Evolutionary conservation across 1,139 yeast species (phyloP).

Genomic region (Magnusiomyces fungicola): DNA sequence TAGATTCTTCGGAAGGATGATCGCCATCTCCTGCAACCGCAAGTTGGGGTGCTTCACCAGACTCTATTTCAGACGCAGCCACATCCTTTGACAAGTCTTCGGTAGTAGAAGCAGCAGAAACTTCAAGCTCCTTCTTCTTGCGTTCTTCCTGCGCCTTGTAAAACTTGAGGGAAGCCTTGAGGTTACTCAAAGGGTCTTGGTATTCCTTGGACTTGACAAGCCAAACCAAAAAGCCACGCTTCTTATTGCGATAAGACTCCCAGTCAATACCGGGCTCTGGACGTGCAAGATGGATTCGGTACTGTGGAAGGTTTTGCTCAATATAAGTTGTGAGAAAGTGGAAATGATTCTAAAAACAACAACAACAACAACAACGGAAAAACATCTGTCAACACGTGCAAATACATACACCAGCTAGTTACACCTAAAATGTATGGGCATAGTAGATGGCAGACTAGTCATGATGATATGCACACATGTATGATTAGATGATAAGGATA

Average conservation of each 20-base stretch:
- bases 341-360: slow-evolving; percentile 16
- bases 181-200: not conserved
- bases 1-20: not conserved
- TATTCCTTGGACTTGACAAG: slow-evolving; percentile 14
- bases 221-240: slow-evolving; percentile 23
- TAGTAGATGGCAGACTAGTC: too few species aligned
- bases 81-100: not conserved
- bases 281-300: slow-evolving; percentile 20
- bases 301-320: slow-evolving; percentile 15
- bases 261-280: slow-evolving; percentile 25
- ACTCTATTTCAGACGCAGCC: not conserved
- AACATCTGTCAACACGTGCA: not conserved
- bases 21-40: not conserved
- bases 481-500: too few species aligned
- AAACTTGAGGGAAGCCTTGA: not conserved
- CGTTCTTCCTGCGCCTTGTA: slow-evolving; percentile 3
- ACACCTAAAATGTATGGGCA: too few species aligned
- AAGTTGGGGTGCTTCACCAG: not conserved
- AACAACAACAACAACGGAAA: not conserved
- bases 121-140: not conserved
- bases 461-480: too few species aligned
- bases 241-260: slow-evolving; percentile 22
- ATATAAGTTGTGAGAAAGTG: slow-evolving; percentile 16
- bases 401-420: not conserved
- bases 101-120: not conserved